These are phyloP conservation scores for Cladosporium sp. DNA, from an alignment of 2,329 filamentous ascomycete genomes.

Conservation along the genomic window DNA sequence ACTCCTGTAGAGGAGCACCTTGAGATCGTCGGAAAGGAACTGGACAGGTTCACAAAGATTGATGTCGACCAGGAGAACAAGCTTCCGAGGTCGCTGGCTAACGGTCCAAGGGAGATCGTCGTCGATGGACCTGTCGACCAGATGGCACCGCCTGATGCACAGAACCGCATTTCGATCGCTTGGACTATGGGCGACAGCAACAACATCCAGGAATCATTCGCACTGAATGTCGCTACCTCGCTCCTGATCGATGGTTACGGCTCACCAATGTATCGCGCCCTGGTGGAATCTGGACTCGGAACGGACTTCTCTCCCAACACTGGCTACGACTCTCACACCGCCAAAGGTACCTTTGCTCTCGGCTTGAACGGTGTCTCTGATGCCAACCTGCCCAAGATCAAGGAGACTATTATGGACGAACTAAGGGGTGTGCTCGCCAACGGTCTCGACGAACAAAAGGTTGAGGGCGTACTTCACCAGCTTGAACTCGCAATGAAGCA, in stretches of 20 bases:
- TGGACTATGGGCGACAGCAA: constrained; percentile 86
- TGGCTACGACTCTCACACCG: constrained; percentile 77
- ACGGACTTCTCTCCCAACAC: constrained; percentile 94
- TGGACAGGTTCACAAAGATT: constrained; percentile 73
- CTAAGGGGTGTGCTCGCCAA: constrained; percentile 69
- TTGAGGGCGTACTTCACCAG: constrained; percentile 92
- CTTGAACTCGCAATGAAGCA: constrained; percentile 91
- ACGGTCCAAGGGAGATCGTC: constrained; percentile 68
- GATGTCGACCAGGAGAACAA: constrained; percentile 72
- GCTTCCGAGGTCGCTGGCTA: constrained; percentile 69
- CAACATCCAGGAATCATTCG: constrained; percentile 85
- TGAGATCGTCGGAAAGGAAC: constrained; percentile 71
- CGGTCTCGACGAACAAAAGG: constrained; percentile 86
- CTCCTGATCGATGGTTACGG: constrained; percentile 92
- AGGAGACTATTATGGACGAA: constrained; percentile 71
- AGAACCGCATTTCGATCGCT: constrained; percentile 90
- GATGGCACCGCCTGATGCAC: constrained; percentile 79
- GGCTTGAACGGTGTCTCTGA: constrained; percentile 88
- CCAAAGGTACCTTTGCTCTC: constrained; percentile 82
- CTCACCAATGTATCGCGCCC: constrained; percentile 83
- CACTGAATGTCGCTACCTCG: constrained; percentile 76
- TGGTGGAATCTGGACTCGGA: constrained; percentile 87
- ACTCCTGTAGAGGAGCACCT: constrained; percentile 84
- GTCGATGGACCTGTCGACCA: constrained; percentile 84
- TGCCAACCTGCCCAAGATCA: constrained; percentile 74